Evolutionary conservation across 2,329 filamentous ascomycete species (phyloP), one percentile per base, ranked within the genome.

Genomic region (Hymenotorrendiella dingleyae): DNA sequence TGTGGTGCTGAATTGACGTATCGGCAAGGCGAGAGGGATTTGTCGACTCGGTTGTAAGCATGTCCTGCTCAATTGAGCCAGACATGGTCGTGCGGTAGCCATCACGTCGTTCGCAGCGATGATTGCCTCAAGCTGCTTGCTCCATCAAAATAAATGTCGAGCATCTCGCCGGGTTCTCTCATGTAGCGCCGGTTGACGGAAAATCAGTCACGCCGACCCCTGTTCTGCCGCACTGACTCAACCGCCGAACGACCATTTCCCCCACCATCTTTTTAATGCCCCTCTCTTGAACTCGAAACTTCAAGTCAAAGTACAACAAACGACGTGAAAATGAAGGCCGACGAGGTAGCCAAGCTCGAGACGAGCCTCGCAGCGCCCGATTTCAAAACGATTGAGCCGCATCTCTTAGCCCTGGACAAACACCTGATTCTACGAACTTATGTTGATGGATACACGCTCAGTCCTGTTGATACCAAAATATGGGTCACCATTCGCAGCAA

Each of bases 401-500:
- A 81, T 46, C 76, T 94, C 42, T 72, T 76, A 56, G 80, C 85
- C 54, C 80, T 96, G 49, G 88, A 96, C 65, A 86, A 86, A 63
- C 85, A 94, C 69, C 76, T 97, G 47, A 87, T 82, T 4, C 79
- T 96, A 23, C 83, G 91, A 57, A 87, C 86, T 11, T 93, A 93
- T 67, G 74, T 96, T 53, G 78, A 86, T 39, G 89, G 37, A 12
- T 91, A 94, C 70, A 72, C 72, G 20, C 71, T 93, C 37, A 82
- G 82, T 45, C 79, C 88, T 30, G 73, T 84, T 50, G 91, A 97
- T 64, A 77, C 81, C 50, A 84, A 84, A 58, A 75, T 94, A 51
- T 97, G 88, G 87, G 78, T 84, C 56, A 81, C 85, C 4, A 74
- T 96, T 41, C 82, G 86, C 44, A 82, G 78, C 56, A 96, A 94